These are phyloP conservation scores for Aschersonia sp. DNA, from an alignment of 2,329 filamentous ascomycete species.

Conservation along the genomic window DNA sequence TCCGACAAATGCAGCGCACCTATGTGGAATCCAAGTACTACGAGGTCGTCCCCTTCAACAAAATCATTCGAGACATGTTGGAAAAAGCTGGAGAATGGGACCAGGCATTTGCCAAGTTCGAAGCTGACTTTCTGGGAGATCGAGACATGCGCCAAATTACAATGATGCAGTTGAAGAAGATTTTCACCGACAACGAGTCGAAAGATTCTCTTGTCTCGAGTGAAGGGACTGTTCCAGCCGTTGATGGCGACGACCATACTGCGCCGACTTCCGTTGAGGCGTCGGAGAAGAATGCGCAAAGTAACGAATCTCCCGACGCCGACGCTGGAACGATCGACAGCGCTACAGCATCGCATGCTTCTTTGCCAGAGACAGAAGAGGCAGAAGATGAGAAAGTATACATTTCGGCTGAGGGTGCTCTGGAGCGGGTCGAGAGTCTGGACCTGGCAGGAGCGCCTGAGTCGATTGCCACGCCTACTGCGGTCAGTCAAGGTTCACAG, in stretches of 20 bases:
- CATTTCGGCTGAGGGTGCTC: conserved; percentile 17
- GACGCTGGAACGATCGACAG: conserved; percentile 12
- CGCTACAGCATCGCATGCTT: conserved; percentile 13
- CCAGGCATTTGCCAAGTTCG: conserved; percentile 75
- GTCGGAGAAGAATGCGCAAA: conserved; percentile 31
- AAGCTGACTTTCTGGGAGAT: conserved; percentile 86
- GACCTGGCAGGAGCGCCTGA: conserved; percentile 29
- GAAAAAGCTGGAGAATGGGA: conserved; percentile 94
- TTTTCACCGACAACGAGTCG: conserved; percentile 84
- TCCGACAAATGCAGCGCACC: conserved; percentile 69
- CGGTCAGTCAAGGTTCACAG: background rate
- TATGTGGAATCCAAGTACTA: conserved; percentile 94
- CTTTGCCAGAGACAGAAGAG: conserved; percentile 4
- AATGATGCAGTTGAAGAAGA: conserved; percentile 81
- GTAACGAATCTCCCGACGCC: conserved; percentile 22
- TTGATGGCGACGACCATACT: conserved; percentile 32
- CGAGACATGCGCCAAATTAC: conserved; percentile 91
- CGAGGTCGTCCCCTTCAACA: conserved; percentile 87
- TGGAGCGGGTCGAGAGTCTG: conserved; percentile 33
- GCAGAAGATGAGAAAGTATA: conserved; percentile 17
- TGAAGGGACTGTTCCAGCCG: conserved; percentile 47
- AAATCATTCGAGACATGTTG: conserved; percentile 76
- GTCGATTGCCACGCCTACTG: conserved; percentile 8
- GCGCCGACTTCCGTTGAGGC: conserved; percentile 30
- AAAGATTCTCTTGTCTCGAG: conserved; percentile 57